Percentiles rank a stretch among this genome's conserved stretches.
These are phyloP conservation scores for Sugiyamaella castrensis DNA, from an alignment of 1,139 yeast species.

Conservation along the genomic window DNA sequence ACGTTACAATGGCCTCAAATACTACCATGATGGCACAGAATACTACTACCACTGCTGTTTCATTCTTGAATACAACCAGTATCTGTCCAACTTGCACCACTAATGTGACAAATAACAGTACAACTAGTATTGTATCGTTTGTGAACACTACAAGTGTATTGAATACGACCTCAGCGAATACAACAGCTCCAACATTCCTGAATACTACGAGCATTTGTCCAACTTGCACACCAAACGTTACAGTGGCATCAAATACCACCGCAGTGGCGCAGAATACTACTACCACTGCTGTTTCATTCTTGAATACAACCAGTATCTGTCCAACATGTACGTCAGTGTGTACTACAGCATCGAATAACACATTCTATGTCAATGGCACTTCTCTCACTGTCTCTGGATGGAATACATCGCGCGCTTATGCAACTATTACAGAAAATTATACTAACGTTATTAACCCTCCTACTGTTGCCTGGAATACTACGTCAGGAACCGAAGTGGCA, in stretches of 20 bases:
- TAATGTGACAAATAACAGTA: not conserved
- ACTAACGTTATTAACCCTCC: not conserved
- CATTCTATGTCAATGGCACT: too few relatives aligned
- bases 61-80: not conserved
- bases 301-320: too few relatives aligned
- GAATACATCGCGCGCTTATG: too few relatives aligned
- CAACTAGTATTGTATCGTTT: not conserved
- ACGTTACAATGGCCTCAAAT: not conserved
- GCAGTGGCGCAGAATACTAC: not conserved
- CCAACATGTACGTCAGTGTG: too few relatives aligned
- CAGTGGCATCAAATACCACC: not conserved
- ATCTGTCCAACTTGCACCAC: not conserved
- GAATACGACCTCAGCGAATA: not conserved
- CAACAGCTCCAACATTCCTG: not conserved
- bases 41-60: not conserved
- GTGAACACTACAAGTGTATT: conserved; percentile 2
- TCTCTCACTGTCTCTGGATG: too few relatives aligned
- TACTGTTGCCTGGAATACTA: conserved; percentile 1
- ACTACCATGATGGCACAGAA: not conserved
- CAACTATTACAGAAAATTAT: too few relatives aligned
- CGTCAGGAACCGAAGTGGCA: not conserved
- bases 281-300: not conserved
- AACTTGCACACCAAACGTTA: not conserved
- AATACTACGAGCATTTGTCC: not conserved
- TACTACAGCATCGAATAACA: too few relatives aligned